Base-by-base conservation (phyloP, 2,329 filamentous ascomycete species). In the Zymoseptoria ardabiliae region DNA sequence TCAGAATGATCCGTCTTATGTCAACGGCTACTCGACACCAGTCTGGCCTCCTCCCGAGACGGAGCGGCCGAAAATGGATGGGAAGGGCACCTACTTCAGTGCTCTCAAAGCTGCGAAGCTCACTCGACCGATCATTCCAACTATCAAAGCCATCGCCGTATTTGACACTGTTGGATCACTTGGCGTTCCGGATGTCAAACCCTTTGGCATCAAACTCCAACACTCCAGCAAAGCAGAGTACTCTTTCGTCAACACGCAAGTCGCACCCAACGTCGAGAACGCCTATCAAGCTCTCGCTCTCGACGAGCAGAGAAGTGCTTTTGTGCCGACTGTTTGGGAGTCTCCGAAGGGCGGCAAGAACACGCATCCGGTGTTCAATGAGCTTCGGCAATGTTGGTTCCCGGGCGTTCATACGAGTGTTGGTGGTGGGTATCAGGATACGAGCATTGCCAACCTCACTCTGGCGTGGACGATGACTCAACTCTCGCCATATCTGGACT, bases 381-480 rank as follows among this genome's bases (percentile, higher is more conserved):
- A 69, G 11, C 67, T 78, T 11, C 69, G 73, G 11, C 76, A 78
- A 63, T 72, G 74, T n/a, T 78, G 76, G 76, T 78, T 78, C 61
- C 74, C 75, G 2, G 76, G 76, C 6, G 74, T 72, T 2, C 76
- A 78, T 59, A 67, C 65, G 28, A 73, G 74, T 57, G 61, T 77
- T 10, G 76, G 76, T 17, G 76, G 76, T 28, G 75, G 75, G 9
- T 71, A 68, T 41, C 64, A 68, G 49, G 75, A 78, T 55, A 70
- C 72, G 53, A 72, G 77, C 17, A 71, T 78, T 30, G 72, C 76
- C n/a, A 75, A 81, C 58, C 79, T 82, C 41, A 75, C 77, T 3
- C 66, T 82, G 2, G 80, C 79, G 6, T 82, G 80, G 79, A 82
- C 82, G 80, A 79, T 82, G 66, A 73, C 75, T 23, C 78, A 81